Evolutionary conservation across 371 early-diverging fungal genomes (phyloP).

Genomic region (Haplosporangium sp.): DNA sequence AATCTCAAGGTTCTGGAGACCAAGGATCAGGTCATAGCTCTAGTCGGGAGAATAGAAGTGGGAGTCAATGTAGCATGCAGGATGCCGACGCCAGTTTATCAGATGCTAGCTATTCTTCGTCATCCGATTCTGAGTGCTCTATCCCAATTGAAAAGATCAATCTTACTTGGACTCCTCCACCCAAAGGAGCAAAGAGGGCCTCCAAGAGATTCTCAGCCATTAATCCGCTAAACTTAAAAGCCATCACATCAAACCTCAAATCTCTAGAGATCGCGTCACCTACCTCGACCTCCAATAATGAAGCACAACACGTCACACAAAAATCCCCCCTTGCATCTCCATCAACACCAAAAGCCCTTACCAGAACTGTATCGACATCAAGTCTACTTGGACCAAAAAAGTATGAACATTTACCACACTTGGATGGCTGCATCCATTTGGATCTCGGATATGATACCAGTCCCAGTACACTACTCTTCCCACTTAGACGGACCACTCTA

Average conservation of each 20-base stretch:
- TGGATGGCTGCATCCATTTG: constrained; percentile 10
- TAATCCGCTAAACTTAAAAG: constrained; percentile 21
- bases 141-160: constrained; percentile 55
- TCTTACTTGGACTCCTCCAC: constrained; percentile 48
- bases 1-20: constrained; percentile 25
- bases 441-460: too few species aligned
- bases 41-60: background rate
- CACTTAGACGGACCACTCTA: constrained; percentile 17
- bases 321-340: background rate
- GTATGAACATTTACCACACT: constrained; percentile 42
- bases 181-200: constrained; percentile 45
- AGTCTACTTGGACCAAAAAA: constrained; percentile 42
- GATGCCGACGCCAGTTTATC: constrained; percentile 33
- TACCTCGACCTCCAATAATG: background rate
- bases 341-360: constrained; percentile 19
- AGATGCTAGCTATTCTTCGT: constrained; percentile 40
- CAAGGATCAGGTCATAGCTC: too few species aligned
- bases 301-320: constrained; percentile 8
- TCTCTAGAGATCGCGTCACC: background rate
- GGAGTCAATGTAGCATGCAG: constrained; percentile 28
- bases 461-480: too few species aligned
- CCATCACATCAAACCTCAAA: constrained; percentile 1
- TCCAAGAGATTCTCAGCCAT: constrained; percentile 50
- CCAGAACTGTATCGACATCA: constrained; percentile 29
- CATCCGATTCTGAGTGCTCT: constrained; percentile 28